Evolutionary conservation across 768 basidiomycete genomes (phyloP), one percentile per base, ranked within the genome.

Genomic region (Lactarius deliciosus): DNA sequence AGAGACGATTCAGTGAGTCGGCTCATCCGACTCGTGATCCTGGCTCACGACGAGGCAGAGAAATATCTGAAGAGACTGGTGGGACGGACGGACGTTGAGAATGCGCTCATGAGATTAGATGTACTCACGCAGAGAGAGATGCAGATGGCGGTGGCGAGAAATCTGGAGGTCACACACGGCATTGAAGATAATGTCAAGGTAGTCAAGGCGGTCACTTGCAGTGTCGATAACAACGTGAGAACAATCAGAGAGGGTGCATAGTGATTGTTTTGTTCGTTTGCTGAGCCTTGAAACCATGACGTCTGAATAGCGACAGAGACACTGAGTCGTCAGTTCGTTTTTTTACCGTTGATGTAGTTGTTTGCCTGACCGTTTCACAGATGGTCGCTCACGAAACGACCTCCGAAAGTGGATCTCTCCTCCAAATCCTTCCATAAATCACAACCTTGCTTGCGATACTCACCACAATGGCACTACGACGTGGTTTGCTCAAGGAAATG

Each of bases 361-460:
- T 40, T 40, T 40, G 18, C 2, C 0, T 43, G n/a, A 16, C 18
- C 6, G 2, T 32, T 60, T 28, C 54, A 43, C 53, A 65, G 64
- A 11, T 22, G 36, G 45, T 9, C 40, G 41, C 0, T 28, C 34
- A 4, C 60, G 54, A 36, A 7, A 7, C 0, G 5, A 61, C 3
- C 41, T 60, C 5, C 53, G 41, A 25, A 45, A 10, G 7, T 65
- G 64, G 64, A 53, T 65, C 8, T 5, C 50, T 55, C 58, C 64
- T 16, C 64, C 64, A 1, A 36, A 65, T 28, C 59, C 58, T 34
- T 65, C 64, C 3, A 43, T 45, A 30, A 65, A 60, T 45, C 64
- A 65, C 40, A 60, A 55, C 9, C 54, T 40, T 18, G 60, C 64
- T 9, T n/a, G n/a, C 7, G 54, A 41, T 2, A 40, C 15, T 5